Conservation (phyloP, 345 rosid genomes). For the Combretum micranthum region DNA sequence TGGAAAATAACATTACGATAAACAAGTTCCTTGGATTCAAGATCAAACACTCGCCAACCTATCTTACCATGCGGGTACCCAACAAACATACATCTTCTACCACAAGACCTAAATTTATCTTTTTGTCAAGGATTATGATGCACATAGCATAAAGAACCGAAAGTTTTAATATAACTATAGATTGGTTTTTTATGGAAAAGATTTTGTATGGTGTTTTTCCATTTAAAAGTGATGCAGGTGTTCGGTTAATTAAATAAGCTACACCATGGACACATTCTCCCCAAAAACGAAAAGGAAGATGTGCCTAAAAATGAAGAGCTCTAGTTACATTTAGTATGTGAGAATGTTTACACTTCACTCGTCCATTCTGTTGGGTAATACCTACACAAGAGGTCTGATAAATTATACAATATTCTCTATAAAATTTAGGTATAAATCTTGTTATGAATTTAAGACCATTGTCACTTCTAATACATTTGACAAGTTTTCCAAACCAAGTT, state of each 20-base stretch:
- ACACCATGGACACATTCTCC: conserved; percentile 1
- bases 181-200: too few species aligned
- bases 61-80: conserved; percentile 1
- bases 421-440: background rate
- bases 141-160: too few species aligned
- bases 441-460: background rate
- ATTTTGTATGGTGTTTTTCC: too few species aligned
- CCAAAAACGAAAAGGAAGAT: background rate
- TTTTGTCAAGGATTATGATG: too few species aligned
- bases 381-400: background rate
- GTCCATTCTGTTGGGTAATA: conserved; percentile 9
- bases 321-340: conserved; percentile 2
- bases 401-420: background rate
- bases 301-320: conserved; percentile 2
- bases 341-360: conserved; percentile 4
- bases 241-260: too few species aligned
- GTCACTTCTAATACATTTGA: too few species aligned
- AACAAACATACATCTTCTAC: too few species aligned
- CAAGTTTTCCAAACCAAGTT: too few species aligned
- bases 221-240: too few species aligned
- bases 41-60: background rate
- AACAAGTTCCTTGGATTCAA: background rate
- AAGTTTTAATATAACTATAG: too few species aligned
- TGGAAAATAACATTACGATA: background rate
- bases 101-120: too few species aligned